phyloP scores from a whole-genome alignment of 1,284 basidiomycete genomes.

The Sanghuangporus sanghuang region DNA sequence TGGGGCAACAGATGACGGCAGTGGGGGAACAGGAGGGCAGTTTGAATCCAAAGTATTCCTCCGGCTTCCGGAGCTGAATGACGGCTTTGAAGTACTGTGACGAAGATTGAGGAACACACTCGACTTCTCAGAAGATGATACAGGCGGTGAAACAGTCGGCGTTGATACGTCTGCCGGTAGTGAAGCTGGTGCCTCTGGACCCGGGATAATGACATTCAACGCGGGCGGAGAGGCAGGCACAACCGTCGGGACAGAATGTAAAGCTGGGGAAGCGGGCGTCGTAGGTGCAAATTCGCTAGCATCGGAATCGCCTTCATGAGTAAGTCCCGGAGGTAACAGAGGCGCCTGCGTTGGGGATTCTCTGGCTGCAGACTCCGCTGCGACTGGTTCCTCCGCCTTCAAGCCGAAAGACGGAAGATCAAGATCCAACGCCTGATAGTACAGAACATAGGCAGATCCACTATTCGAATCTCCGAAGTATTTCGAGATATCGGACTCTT shows the following conservation, averaged over 20 bases:
- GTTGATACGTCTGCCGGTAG: not conserved
- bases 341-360: slow-evolving; percentile 24
- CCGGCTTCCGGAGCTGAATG: slow-evolving; percentile 17
- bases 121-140: slow-evolving; percentile 9
- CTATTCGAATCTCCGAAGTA: slow-evolving; percentile 92
- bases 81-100: slow-evolving; percentile 26
- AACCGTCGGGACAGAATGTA: slow-evolving; percentile 18
- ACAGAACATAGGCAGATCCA: slow-evolving; percentile 94
- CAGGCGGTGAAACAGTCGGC: slow-evolving; percentile 5
- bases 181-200: slow-evolving; percentile 10
- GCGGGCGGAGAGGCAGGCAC: slow-evolving; percentile 23
- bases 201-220: slow-evolving; percentile 21
- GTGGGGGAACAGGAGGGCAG: slow-evolving; percentile 21
- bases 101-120: slow-evolving; percentile 26
- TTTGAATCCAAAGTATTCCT: slow-evolving; percentile 19
- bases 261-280: slow-evolving; percentile 30
- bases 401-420: slow-evolving; percentile 69
- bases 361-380: slow-evolving; percentile 2
- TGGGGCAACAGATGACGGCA: slow-evolving; percentile 17
- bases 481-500: slow-evolving; percentile 85
- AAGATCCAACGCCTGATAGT: slow-evolving; percentile 92
- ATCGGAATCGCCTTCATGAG: slow-evolving; percentile 29
- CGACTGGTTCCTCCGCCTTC: slow-evolving; percentile 22
- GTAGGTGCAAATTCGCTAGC: slow-evolving; percentile 21
- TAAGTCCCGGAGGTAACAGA: slow-evolving; percentile 49